Evolutionary conservation across 768 basidiomycete species (phyloP).

Genomic region (Ramaria rubella): DNA sequence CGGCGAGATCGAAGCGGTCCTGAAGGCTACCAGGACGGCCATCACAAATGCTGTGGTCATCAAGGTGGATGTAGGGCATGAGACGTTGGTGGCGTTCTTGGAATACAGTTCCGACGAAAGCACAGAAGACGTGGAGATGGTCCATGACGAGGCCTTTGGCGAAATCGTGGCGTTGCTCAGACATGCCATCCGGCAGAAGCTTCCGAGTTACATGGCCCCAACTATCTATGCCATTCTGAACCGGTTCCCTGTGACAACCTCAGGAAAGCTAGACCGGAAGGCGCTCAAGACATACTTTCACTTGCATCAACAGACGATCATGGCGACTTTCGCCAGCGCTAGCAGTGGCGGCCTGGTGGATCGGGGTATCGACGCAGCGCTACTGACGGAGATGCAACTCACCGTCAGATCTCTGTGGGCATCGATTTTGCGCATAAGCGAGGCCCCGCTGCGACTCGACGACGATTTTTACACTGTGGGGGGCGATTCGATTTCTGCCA

Average conservation of each 20-base stretch:
- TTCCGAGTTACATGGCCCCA: neutral
- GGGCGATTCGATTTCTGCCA: too few relatives aligned
- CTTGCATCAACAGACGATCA: too few relatives aligned
- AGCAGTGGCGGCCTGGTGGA: neutral
- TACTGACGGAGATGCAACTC: neutral
- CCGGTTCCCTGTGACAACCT: neutral
- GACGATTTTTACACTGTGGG: neutral
- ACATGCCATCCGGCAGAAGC: neutral
- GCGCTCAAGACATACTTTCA: too few relatives aligned
- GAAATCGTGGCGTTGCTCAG: neutral
- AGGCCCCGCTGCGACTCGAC: neutral
- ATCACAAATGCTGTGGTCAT: neutral
- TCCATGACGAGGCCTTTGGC: neutral
- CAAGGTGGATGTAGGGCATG: neutral
- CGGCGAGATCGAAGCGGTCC: neutral
- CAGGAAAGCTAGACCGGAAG: too few relatives aligned
- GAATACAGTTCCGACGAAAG: neutral
- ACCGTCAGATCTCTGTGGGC: neutral
- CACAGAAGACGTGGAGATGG: neutral
- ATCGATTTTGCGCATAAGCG: too few relatives aligned
- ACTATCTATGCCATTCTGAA: too few relatives aligned
- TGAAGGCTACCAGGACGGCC: neutral
- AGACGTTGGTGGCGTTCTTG: too few relatives aligned
- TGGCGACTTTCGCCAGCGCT: neutral
- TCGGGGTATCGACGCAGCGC: neutral